phyloP scores from a whole-genome alignment of 2,329 filamentous ascomycete genomes.

The Sarocladium strictum region DNA sequence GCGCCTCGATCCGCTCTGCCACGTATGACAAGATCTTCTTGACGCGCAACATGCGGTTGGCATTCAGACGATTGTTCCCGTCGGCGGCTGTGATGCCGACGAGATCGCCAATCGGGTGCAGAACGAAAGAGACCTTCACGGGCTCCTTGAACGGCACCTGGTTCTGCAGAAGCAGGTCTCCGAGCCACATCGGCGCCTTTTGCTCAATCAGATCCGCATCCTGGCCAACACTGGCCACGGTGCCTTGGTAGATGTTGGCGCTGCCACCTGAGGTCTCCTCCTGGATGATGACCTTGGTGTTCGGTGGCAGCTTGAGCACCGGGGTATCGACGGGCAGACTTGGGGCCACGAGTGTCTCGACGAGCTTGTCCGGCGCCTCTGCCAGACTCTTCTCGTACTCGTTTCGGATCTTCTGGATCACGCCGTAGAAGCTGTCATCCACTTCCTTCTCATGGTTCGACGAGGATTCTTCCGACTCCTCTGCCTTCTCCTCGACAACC shows the following conservation, averaged over 20 bases:
- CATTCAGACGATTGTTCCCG: slow-evolving; percentile 85
- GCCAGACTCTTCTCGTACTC: slow-evolving; percentile 65
- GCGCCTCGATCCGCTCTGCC: slow-evolving; percentile 80
- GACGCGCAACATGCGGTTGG: slow-evolving; percentile 91
- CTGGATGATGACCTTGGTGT: slow-evolving; percentile 62
- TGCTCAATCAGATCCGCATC: slow-evolving; percentile 82
- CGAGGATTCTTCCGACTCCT: slow-evolving; percentile 53
- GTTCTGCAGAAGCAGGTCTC: slow-evolving; percentile 80
- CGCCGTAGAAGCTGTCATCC: slow-evolving; percentile 68
- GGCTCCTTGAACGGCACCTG: slow-evolving; percentile 73
- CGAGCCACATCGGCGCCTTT: slow-evolving; percentile 84
- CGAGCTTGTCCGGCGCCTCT: slow-evolving; percentile 44
- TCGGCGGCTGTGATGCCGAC: slow-evolving; percentile 70
- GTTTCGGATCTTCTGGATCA: slow-evolving; percentile 65
- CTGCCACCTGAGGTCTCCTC: slow-evolving; percentile 62
- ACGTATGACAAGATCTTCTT: slow-evolving; percentile 93
- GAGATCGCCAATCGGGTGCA: slow-evolving; percentile 72
- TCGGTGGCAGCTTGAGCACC: slow-evolving; percentile 63
- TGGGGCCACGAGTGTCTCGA: slow-evolving; percentile 62
- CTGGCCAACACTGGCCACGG: slow-evolving; percentile 67
- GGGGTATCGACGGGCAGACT: slow-evolving; percentile 70
- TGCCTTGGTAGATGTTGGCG: slow-evolving; percentile 87
- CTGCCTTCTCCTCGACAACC: slow-evolving; percentile 69
- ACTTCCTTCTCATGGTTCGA: slow-evolving; percentile 65
- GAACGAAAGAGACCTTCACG: slow-evolving; percentile 89